Conservation (phyloP, 345 rosid genomes). For the Cardamine occulta region DNA sequence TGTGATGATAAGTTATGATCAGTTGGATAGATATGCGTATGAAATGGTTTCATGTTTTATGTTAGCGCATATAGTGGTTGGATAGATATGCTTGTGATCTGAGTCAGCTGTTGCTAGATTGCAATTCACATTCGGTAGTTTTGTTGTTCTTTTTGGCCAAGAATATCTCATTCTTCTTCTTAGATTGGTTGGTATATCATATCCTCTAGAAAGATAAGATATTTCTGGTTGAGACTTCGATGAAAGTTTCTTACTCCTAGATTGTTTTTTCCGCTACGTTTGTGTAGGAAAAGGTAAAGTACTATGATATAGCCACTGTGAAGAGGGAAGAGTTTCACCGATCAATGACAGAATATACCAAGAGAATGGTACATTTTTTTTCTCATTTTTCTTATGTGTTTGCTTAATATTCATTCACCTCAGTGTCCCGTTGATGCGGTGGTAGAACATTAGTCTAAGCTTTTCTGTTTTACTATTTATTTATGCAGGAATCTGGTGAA, state of each 20-base stretch:
- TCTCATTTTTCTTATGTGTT: not conserved
- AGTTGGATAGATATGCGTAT: not conserved
- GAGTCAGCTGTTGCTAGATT: conserved; percentile 11
- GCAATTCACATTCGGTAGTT: not conserved
- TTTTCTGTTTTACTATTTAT: conserved; percentile 18
- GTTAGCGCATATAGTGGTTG: not conserved
- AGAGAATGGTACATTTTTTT: conserved; percentile 56
- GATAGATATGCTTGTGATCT: conserved; percentile 10
- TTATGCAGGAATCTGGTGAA: conserved; percentile 73
- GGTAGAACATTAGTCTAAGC: conserved; percentile 12
- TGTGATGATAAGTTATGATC: conserved; percentile 25
- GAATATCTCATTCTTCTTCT: conserved; percentile 4
- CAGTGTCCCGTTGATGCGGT: conserved; percentile 4
- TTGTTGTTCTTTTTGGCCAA: not conserved
- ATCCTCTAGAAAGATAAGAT: conserved; percentile 6
- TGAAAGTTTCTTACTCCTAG: conserved; percentile 11
- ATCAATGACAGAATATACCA: conserved; percentile 68
- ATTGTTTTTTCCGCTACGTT: conserved; percentile 27
- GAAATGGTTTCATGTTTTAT: not conserved
- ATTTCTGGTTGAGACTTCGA: not conserved
- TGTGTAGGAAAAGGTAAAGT: conserved; percentile 84
- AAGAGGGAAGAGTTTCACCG: conserved; percentile 88
- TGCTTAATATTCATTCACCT: conserved; percentile 1
- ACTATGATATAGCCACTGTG: conserved; percentile 87
- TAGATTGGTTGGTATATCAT: not conserved